phyloP scores from a whole-genome alignment of 495 filamentous ascomycete species.

The Lindgomyces ingoldianus region DNA sequence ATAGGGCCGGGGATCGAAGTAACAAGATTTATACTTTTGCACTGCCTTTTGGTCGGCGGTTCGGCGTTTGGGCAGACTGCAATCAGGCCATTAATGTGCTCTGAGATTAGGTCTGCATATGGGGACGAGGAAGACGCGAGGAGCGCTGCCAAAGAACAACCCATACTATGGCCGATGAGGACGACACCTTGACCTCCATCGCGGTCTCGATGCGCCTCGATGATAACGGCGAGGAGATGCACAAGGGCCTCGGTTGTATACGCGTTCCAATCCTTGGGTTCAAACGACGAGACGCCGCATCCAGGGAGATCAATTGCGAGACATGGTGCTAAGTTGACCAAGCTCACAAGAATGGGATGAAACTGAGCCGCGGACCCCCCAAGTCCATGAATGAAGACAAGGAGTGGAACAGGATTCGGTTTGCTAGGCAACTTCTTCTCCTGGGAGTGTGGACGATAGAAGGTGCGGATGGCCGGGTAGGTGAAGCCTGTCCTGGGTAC shows the following conservation, averaged over 20 bases:
- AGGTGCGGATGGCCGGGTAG: slow-evolving; percentile 79
- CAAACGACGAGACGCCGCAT: slow-evolving; percentile 76
- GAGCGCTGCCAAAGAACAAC: slow-evolving; percentile 73
- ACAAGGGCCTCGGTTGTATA: slow-evolving; percentile 76
- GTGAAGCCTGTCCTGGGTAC: slow-evolving; percentile 50
- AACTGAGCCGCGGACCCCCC: slow-evolving; percentile 90
- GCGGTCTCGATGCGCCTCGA: slow-evolving; percentile 67
- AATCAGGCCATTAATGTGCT: slow-evolving; percentile 72
- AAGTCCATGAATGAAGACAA: slow-evolving; percentile 90
- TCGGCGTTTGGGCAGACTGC: slow-evolving; percentile 75
- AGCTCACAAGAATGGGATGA: slow-evolving; percentile 73
- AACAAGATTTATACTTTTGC: slow-evolving; percentile 43
- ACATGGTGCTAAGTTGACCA: slow-evolving; percentile 84
- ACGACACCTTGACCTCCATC: slow-evolving; percentile 72
- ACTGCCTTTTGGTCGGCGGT: slow-evolving; percentile 57
- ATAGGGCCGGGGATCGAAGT: slow-evolving; percentile 65
- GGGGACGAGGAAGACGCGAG: slow-evolving; percentile 65
- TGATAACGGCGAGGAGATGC: slow-evolving; percentile 70
- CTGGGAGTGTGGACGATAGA: slow-evolving; percentile 79
- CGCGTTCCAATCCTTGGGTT: slow-evolving; percentile 69
- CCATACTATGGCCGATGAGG: slow-evolving; percentile 85
- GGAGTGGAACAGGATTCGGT: slow-evolving; percentile 72
- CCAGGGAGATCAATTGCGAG: slow-evolving; percentile 89
- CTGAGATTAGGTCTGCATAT: slow-evolving; percentile 51
- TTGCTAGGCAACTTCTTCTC: slow-evolving; percentile 70